Conservation (phyloP, 2,329 filamentous ascomycete genomes). For the Fusarium subglutinans region DNA sequence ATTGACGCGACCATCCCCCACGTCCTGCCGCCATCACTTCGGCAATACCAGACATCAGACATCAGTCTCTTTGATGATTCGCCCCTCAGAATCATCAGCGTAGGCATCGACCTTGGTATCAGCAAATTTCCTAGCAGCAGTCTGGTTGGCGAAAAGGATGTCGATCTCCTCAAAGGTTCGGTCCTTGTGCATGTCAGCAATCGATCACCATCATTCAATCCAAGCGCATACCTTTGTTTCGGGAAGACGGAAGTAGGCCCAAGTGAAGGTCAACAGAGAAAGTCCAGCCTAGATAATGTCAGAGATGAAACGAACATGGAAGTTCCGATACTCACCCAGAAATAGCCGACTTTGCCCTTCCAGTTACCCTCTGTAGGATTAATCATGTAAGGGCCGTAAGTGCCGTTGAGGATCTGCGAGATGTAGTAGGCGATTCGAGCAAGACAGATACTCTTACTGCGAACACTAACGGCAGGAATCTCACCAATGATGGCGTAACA, state of each 20-base stretch:
- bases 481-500: conserved; percentile 55
- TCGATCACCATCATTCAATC: fast-evolving
- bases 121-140: conserved; percentile 49
- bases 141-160: conserved; percentile 46
- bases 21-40: fast-evolving
- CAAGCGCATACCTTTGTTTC: conserved; percentile 37
- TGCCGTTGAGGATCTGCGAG: conserved; percentile 42
- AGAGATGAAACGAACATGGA: fast-evolving
- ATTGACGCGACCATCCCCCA: fast-evolving
- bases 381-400: conserved; percentile 47
- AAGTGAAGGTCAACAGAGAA: conserved; percentile 39
- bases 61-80: not conserved
- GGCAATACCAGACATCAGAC: not conserved
- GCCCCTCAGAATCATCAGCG: not conserved
- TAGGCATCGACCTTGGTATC: conserved; percentile 9
- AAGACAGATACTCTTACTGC: conserved; percentile 54
- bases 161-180: conserved; percentile 49
- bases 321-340: conserved; percentile 14
- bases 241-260: conserved; percentile 49
- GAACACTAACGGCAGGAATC: conserved; percentile 52
- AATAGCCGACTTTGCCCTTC: conserved; percentile 49
- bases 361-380: conserved; percentile 48
- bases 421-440: conserved; percentile 47
- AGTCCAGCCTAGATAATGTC: conserved; percentile 32
- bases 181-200: not conserved